Evolutionary conservation across 768 basidiomycete genomes (phyloP).

Genomic region (Auricularia cornea): DNA sequence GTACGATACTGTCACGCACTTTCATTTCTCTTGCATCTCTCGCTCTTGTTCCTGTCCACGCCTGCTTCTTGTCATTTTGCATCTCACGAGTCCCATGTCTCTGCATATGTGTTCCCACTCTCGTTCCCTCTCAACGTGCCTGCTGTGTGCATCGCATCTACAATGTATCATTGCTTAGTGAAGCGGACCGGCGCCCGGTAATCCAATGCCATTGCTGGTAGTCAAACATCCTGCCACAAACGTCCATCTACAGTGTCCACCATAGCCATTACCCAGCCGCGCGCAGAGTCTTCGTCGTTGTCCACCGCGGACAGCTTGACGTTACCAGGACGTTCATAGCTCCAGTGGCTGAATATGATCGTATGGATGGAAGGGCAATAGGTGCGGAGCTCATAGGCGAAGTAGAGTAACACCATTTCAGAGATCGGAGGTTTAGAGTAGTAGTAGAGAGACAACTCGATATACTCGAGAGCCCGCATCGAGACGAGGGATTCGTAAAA

Average conservation of each 20-base stretch:
- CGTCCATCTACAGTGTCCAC: neutral
- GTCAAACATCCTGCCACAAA: neutral
- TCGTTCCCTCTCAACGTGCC: slow-evolving; percentile 4
- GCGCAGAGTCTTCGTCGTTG: neutral
- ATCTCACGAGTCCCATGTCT: slow-evolving; percentile 8
- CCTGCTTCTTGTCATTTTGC: slow-evolving; percentile 1
- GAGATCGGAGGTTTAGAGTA: neutral
- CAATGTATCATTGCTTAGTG: neutral
- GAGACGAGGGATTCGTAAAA: neutral
- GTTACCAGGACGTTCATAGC: neutral
- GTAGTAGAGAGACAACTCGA: neutral
- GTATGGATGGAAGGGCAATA: neutral
- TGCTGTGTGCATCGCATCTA: neutral
- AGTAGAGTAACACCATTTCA: neutral
- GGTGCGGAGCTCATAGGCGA: neutral
- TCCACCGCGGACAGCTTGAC: neutral
- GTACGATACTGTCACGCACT: slow-evolving; percentile 2
- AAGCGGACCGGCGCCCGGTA: neutral
- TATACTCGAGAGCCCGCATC: neutral
- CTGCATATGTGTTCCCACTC: slow-evolving; percentile 4
- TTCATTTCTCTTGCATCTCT: neutral
- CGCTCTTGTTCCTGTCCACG: neutral
- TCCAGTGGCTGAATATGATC: neutral
- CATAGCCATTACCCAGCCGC: neutral
- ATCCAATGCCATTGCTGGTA: neutral